Conservation (phyloP, 768 basidiomycete genomes). For the Candolleomyces eurysporus region DNA sequence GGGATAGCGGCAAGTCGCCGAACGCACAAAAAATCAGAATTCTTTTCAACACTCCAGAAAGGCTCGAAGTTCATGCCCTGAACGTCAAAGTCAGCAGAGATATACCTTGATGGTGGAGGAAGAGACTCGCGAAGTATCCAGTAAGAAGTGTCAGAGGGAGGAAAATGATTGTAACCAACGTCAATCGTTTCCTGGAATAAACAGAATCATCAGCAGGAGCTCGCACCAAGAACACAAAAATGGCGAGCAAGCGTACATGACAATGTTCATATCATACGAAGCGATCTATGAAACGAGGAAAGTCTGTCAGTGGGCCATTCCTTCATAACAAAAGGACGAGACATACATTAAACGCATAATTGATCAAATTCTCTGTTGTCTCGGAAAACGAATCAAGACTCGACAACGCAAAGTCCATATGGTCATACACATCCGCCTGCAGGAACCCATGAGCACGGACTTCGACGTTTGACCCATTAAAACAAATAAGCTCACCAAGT, state of each 20-base stretch:
- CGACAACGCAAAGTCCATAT: slow-evolving; percentile 65
- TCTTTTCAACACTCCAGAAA: slow-evolving; percentile 47
- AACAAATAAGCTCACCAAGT: slow-evolving; percentile 43
- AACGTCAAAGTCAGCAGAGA: neutral
- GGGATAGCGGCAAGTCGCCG: neutral
- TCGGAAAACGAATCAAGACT: slow-evolving; percentile 68
- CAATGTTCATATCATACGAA: slow-evolving; percentile 65
- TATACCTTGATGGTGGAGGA: neutral
- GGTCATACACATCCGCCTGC: slow-evolving; percentile 70
- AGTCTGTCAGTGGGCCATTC: neutral
- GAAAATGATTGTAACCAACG: slow-evolving; percentile 67
- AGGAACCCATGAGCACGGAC: neutral
- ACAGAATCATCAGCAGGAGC: neutral
- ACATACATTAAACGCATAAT: slow-evolving; percentile 68
- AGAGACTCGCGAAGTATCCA: slow-evolving; percentile 63
- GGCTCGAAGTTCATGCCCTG: slow-evolving; percentile 69
- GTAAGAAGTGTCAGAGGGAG: slow-evolving; percentile 68
- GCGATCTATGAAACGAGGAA: slow-evolving; percentile 41
- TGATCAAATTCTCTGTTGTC: slow-evolving; percentile 64
- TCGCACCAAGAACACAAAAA: neutral
- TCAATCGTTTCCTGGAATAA: slow-evolving; percentile 54
- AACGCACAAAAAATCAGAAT: slow-evolving; percentile 49
- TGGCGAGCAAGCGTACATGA: slow-evolving; percentile 42
- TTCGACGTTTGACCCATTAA: neutral
- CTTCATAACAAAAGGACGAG: slow-evolving; percentile 7